Conservation (phyloP, 2,329 filamentous ascomycete genomes). For the Penicillium vulpinum region DNA sequence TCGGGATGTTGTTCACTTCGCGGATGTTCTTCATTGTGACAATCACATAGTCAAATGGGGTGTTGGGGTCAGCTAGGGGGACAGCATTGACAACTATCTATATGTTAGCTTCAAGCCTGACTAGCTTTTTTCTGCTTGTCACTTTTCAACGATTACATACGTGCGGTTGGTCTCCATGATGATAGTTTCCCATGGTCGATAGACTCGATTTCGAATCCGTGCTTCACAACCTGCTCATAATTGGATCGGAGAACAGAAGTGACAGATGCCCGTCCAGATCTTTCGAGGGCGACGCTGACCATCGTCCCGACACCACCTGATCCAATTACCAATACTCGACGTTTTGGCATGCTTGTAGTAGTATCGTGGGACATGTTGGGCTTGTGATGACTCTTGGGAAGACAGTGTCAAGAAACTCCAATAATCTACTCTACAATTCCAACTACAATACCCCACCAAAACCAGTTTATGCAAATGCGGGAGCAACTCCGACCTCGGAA, state of each 20-base stretch:
- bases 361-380: background rate
- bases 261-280: slow-evolving; percentile 52
- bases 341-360: background rate
- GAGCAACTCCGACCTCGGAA: background rate
- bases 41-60: slow-evolving; percentile 57
- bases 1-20: slow-evolving; percentile 43
- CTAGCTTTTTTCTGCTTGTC: background rate
- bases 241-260: slow-evolving; percentile 60
- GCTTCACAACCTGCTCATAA: slow-evolving; percentile 48
- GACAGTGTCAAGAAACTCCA: background rate
- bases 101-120: slow-evolving; percentile 6
- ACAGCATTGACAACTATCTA: slow-evolving; percentile 50
- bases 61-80: slow-evolving; percentile 37
- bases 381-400: background rate
- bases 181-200: slow-evolving; percentile 55
- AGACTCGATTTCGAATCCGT: slow-evolving; percentile 58
- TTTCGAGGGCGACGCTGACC: slow-evolving; percentile 56
- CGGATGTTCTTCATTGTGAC: slow-evolving; percentile 62
- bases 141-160: slow-evolving; percentile 2
- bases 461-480: background rate
- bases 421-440: background rate
- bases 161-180: slow-evolving; percentile 51
- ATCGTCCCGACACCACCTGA: slow-evolving; percentile 59
- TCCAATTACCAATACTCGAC: slow-evolving; percentile 54
- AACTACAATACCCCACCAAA: background rate